Base-by-base conservation (phyloP, 2,329 filamentous ascomycete genomes). In the Orbilia ellipsospora region DNA sequence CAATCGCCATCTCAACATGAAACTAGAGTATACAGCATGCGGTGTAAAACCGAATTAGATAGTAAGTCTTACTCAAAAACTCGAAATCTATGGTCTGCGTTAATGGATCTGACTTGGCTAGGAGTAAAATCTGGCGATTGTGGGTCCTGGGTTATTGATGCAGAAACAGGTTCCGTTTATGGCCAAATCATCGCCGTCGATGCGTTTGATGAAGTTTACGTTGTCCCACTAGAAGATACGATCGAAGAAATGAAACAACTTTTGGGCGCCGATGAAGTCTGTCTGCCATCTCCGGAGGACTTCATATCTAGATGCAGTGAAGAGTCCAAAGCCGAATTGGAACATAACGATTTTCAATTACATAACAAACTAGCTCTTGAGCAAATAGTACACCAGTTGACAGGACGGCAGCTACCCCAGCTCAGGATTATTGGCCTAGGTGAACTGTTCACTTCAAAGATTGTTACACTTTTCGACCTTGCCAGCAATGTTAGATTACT, bases 101-200 rank as follows among this genome's bases (percentile, higher is more conserved):
- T 44, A 2, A 44, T 44, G 40, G 40, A 44, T 12, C 6, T n/a
- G 10, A 2, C 2, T 44, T 44, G 40, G 7, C n/a, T 52, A 52
- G 50, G 20, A 52, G 50, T 52, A 18, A 52, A 52, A 18, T 23
- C 52, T n/a, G 52, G 52, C 4, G 52, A 56, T 36, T 56, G 52
- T 36, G 52, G 52, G 12, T 26, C 52, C 15, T 56, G 52, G 52
- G 52, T 56, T n/a, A 36, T 56, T 15, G 52, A 56, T 56, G 52
- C 3, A 36, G 52, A 56, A 36, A 56, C 52, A 18, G 15, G 23
- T 18, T 10, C 23, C 2, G 52, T 56, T 15, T 56, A 56, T 36
- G 52, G 52, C 1, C 52, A 56, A 2, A 36, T 56, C 4, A 20
- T 56, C 23, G 52, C 52, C 4, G 52, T 36, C 28, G 52, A 56